Conservation (phyloP, 75 land plant species). For the Cunninghamia lanceolata region DNA sequence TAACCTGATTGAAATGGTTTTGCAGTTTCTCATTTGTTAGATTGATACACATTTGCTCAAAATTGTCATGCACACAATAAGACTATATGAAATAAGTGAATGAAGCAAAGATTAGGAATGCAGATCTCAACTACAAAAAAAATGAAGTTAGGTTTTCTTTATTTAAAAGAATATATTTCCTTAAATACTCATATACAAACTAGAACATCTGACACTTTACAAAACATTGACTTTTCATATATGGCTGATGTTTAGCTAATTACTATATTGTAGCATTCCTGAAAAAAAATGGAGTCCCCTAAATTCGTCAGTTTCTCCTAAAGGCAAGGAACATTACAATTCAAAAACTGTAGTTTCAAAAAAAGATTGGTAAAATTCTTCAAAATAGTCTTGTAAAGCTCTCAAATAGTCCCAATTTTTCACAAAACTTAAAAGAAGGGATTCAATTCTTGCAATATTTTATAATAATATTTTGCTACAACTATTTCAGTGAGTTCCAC, state of each 20-base stretch:
- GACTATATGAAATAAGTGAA: neutral
- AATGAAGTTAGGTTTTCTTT: neutral
- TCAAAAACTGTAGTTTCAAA: neutral
- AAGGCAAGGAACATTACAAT: neutral
- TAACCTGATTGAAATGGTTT: constrained; percentile 77
- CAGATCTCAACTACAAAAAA: neutral
- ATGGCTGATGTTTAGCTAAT: neutral
- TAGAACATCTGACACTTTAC: neutral
- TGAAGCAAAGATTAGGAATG: neutral
- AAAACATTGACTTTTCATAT: neutral
- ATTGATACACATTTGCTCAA: constrained; percentile 76
- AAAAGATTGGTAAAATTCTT: neutral
- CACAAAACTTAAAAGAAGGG: constrained; percentile 2
- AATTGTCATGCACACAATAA: constrained; percentile 28
- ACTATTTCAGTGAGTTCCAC: neutral
- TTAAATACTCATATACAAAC: neutral
- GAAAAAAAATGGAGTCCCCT: neutral
- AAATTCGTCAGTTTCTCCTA: neutral
- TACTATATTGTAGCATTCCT: neutral
- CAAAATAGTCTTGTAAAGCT: neutral
- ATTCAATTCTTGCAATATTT: neutral
- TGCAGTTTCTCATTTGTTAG: constrained; percentile 78
- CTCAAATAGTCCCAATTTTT: neutral
- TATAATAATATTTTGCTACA: neutral
- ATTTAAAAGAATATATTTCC: neutral